A percentile compares a stretch with the other conserved stretches of the same genome.
Evolutionary conservation across 164 flowering plant genomes (phyloP).

Genomic region (Aristolochia californica): DNA sequence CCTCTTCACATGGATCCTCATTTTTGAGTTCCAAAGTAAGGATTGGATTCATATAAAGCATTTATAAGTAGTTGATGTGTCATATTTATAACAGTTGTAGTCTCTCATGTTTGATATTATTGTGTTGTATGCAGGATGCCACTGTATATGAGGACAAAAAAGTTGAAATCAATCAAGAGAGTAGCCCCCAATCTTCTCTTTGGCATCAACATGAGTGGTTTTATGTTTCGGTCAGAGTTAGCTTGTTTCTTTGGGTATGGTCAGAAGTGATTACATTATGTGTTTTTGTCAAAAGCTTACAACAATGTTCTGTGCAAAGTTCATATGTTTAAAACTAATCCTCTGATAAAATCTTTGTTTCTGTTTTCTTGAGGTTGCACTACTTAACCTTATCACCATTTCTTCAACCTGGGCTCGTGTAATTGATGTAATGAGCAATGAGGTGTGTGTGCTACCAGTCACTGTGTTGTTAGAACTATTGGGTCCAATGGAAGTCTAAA

Average conservation of each 20-base stretch:
- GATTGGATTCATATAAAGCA: not conserved
- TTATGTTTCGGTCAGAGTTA: constrained; percentile 69
- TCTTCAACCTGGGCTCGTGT: constrained; percentile 99
- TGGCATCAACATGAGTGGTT: constrained; percentile 71
- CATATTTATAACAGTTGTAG: too few relatives aligned
- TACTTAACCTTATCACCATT: constrained; percentile 87
- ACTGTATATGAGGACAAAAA: constrained; percentile 21
- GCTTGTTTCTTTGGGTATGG: constrained; percentile 89
- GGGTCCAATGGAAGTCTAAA: constrained; percentile 7
- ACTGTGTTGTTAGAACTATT: not conserved
- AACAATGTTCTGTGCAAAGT: too few relatives aligned
- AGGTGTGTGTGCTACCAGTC: constrained; percentile 41
- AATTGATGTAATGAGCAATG: constrained; percentile 91
- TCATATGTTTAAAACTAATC: not conserved
- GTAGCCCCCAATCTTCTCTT: constrained; percentile 21
- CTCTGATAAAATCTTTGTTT: constrained; percentile 7
- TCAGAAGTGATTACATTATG: not conserved
- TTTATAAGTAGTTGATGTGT: not conserved
- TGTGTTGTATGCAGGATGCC: constrained; percentile 2
- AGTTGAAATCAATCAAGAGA: constrained; percentile 21
- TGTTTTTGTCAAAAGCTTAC: not conserved
- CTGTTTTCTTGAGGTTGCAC: constrained; percentile 53
- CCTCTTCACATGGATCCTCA: constrained; percentile 41
- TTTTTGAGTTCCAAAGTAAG: constrained; percentile 38
- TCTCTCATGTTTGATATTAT: too few relatives aligned